Conservation (phyloP, 2,329 filamentous ascomycete species). For the Aureobasidium subglaciale region DNA sequence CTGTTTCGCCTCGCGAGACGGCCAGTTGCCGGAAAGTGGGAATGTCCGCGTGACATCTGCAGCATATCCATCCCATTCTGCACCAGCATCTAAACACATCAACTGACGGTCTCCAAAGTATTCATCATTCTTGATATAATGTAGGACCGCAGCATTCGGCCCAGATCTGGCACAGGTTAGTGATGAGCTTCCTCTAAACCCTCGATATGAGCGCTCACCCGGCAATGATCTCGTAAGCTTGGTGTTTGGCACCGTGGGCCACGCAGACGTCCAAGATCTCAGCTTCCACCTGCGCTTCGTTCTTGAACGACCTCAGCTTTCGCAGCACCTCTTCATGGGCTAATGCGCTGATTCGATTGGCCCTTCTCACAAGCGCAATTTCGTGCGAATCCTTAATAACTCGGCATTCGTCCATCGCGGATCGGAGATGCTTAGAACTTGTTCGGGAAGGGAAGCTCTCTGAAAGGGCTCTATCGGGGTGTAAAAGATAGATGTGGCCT, state of each 20-base stretch:
- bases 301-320: conserved; percentile 55
- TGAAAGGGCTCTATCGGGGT: conserved; percentile 20
- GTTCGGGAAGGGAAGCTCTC: background rate
- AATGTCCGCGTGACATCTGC: conserved; percentile 86
- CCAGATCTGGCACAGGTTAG: conserved; percentile 44
- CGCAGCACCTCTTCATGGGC: conserved; percentile 70
- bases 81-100: conserved; percentile 79
- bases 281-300: conserved; percentile 79
- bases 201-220: conserved; percentile 35
- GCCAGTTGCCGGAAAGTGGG: conserved; percentile 65
- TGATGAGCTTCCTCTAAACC: background rate
- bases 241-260: conserved; percentile 62
- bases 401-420: conserved; percentile 72
- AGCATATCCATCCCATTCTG: conserved; percentile 73
- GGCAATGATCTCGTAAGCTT: conserved; percentile 86
- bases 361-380: conserved; percentile 70
- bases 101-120: conserved; percentile 62
- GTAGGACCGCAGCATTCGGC: conserved; percentile 72
- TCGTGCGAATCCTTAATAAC: conserved; percentile 82
- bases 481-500: conserved; percentile 30
- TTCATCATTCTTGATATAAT: conserved; percentile 78
- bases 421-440: conserved; percentile 41
- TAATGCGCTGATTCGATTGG: conserved; percentile 69
- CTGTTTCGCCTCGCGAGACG: conserved; percentile 56
- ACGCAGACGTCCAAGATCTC: conserved; percentile 68